Percentiles rank a stretch among this genome's conserved stretches.
Evolutionary conservation across 208 protist species (phyloP).

Genomic region (Strigomonas culicis): DNA sequence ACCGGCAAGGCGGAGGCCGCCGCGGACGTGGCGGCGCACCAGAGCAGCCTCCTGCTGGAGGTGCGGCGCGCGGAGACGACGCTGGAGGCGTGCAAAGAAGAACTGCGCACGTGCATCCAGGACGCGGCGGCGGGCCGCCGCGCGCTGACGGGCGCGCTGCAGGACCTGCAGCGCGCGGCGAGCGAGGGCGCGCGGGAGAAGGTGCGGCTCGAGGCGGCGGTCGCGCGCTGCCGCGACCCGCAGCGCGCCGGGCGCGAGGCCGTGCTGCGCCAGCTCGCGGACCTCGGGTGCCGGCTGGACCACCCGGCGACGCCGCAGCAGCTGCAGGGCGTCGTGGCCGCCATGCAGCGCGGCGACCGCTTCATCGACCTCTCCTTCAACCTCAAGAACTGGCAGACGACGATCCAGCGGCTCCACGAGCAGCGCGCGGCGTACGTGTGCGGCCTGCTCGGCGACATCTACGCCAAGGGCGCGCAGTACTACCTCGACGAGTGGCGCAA

Average conservation of each 20-base stretch:
- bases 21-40: conserved; percentile 32
- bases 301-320: conserved; percentile 3
- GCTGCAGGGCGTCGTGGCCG: conserved; percentile 20
- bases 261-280: neutral
- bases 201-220: conserved; percentile 20
- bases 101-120: conserved; percentile 53
- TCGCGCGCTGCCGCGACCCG: conserved; percentile 17
- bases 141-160: conserved; percentile 18
- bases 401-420: conserved; percentile 9
- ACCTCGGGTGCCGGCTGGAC: neutral
- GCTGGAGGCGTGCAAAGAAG: conserved; percentile 44
- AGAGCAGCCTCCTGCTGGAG: conserved; percentile 50
- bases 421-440: conserved; percentile 47
- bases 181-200: conserved; percentile 18
- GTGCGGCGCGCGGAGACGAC: conserved; percentile 45
- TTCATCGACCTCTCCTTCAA: conserved; percentile 15
- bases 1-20: conserved; percentile 46
- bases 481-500: conserved; percentile 44
- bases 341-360: conserved; percentile 2
- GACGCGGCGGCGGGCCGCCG: conserved; percentile 35
- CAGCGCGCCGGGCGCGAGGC: neutral
- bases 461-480: conserved; percentile 24
- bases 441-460: conserved; percentile 38
- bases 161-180: conserved; percentile 22
- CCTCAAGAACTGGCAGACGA: conserved; percentile 27